phyloP scores from a whole-genome alignment of 345 rosid species.

The Dipteronia dyeriana region DNA sequence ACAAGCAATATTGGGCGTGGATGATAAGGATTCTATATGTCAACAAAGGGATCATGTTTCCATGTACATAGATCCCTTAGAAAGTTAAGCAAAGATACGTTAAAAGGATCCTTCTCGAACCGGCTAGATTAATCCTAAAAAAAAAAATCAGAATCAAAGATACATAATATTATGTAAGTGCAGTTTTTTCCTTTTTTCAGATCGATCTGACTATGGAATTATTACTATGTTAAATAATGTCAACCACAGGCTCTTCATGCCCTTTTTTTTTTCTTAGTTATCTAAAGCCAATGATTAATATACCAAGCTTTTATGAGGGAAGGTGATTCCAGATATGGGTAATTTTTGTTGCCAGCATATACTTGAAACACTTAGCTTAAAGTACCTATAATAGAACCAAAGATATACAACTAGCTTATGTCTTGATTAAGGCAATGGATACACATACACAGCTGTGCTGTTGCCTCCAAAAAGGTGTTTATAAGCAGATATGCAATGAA shows the following conservation, averaged over 20 bases:
- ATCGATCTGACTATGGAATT: too few relatives aligned
- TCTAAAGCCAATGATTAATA: neutral
- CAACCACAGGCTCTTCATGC: neutral
- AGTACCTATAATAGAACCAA: neutral
- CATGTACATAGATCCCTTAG: neutral
- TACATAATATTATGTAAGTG: too few relatives aligned
- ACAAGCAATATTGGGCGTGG: slow-evolving; percentile 27
- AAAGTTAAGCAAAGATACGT: slow-evolving; percentile 4
- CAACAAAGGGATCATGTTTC: slow-evolving; percentile 20
- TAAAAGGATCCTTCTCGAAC: too few relatives aligned
- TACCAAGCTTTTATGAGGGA: neutral
- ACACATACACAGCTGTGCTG: neutral
- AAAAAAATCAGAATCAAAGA: too few relatives aligned
- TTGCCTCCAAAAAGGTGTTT: neutral
- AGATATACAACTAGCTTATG: neutral
- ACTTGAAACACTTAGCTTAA: neutral
- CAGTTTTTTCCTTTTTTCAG: too few relatives aligned
- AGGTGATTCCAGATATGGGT: neutral
- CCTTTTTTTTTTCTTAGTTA: neutral
- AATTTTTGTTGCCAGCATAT: neutral
- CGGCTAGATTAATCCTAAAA: too few relatives aligned
- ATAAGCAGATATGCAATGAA: too few relatives aligned
- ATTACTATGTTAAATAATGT: neutral
- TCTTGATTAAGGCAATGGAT: neutral
- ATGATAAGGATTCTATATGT: slow-evolving; percentile 47